Evolutionary conservation across 2,329 filamentous ascomycete species (phyloP), one percentile per base, ranked within the genome.

Genomic region (Arthrinium phaeospermum): DNA sequence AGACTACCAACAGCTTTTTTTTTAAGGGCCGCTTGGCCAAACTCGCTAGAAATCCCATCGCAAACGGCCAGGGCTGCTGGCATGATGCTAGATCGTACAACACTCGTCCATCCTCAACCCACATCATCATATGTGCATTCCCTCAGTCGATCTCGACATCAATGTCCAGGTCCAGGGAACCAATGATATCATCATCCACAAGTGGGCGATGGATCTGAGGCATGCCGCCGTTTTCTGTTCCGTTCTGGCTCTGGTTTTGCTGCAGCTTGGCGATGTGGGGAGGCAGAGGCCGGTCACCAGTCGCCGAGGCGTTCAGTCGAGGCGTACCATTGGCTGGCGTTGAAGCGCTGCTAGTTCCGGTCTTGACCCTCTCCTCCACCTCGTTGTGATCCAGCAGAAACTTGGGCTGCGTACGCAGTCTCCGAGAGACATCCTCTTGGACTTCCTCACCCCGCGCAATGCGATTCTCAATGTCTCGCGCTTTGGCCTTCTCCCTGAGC

Each of bases 171-270:
- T 98, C 96, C 85, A 98, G 86, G 37, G 91, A 89, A 1, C 93
- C 95, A 81, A 98, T 96, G 71, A 98, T 93, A 79, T 98, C 96
- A 79, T 98, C 96, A 74, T 98, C 95, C 86, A 93, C 92, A 72
- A 95, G 89, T 44, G 92, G 91, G 83, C 93, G 91, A 79, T 96
- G 93, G 68, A 94, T 93, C 16, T 91, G 91, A 3, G 90, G 88
- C 73, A 91, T 82, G 16, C 88, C 88, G 77, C 89, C 90, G 82
- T 89, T 90, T 76, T 91, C 90, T 82, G 88, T 90, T 75, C 89
- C 87, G 74, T 79, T 78, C 72, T 82, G 82, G 74, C 85, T 85
- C 77, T 85, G 85, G 82, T 87, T 86, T 75, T 86, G 83, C 79
- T 86, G 86, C 75, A 88, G 82, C 82, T 86, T 90, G 71, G 85